Conservation (phyloP, 2,329 filamentous ascomycete species). For the Pestalotiopsis sp. region DNA sequence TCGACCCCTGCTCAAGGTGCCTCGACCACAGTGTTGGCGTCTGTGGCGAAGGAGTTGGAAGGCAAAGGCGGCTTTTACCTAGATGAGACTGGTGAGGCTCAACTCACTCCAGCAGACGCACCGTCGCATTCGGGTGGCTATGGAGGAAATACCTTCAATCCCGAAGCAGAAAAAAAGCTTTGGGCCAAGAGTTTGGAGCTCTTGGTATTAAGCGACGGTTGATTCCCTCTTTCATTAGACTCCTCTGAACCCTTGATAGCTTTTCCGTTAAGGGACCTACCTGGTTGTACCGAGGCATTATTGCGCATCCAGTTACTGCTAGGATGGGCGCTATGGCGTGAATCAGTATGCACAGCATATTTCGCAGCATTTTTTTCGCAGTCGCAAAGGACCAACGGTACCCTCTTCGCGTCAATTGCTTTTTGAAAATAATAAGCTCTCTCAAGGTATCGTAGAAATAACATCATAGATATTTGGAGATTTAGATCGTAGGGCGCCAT, state of each 20-base stretch:
- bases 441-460: too few relatives aligned
- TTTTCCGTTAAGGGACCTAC: too few relatives aligned
- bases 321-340: too few relatives aligned
- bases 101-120: neutral
- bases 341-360: too few relatives aligned
- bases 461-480: too few relatives aligned
- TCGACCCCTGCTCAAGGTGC: constrained; percentile 43
- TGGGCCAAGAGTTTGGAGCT: neutral
- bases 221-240: neutral
- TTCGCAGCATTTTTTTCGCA: too few relatives aligned
- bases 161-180: neutral
- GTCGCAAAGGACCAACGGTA: too few relatives aligned
- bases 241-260: neutral
- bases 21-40: constrained; percentile 43
- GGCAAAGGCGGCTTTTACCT: constrained; percentile 39
- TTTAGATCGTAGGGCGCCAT: too few relatives aligned
- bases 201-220: neutral
- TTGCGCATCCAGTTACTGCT: too few relatives aligned
- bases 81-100: neutral
- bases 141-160: neutral
- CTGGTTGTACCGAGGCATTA: too few relatives aligned
- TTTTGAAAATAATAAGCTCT: too few relatives aligned
- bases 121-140: neutral
- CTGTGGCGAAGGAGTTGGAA: constrained; percentile 37
- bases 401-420: too few relatives aligned